Evolutionary conservation across 2,329 filamentous ascomycete genomes (phyloP), one percentile per base, ranked within the genome.

Genomic region (Beauveria brongniartii): DNA sequence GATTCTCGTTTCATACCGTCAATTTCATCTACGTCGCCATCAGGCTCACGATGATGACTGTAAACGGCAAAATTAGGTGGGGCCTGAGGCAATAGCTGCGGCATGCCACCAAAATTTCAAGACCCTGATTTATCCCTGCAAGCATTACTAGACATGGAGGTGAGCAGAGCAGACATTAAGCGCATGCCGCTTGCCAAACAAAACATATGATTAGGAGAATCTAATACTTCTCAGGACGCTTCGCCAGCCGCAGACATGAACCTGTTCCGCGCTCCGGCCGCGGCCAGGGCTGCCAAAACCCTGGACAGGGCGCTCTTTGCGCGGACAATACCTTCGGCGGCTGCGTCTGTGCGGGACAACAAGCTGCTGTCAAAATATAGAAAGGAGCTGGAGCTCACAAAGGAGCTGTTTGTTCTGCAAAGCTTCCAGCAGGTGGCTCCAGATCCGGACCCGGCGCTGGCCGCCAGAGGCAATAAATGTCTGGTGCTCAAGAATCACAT

Each of bases 281-380:
- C 69, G 40, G 88, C 93, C 68, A 88, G 90, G 72, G 86, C 88
- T 63, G 90, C 91, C 78, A 86, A 86, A 70, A 82, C 84, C 55
- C 84, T 99, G 65, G 92, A 99, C 76, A 87, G 90, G 66, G 82
- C 87, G 18, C 87, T 95, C 65, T 97, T 97, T 77, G 80, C 83
- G 57, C 91, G 88, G 72, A 89, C 81, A 1, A 77, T 96, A 60
- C 86, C 88, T 26, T 79, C 93, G 26, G 84, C 91, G 9, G 92
- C 92, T 3, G 93, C 92, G 7, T 84, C 88, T 43, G 79, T 97
- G 50, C 82, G 84, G 65, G 89, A 94, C 70, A 83, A 83, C 63
- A 88, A 85, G 66, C 84, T 91, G 67, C 91, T 97, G 61, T 82
- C 87, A 26, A 82, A 80, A 65, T 87, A 90, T 71, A 83, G 90